Evolutionary conservation across 805 yeast species (phyloP), one percentile per base, ranked within the genome.

Genomic region (Saturnispora sanitii): DNA sequence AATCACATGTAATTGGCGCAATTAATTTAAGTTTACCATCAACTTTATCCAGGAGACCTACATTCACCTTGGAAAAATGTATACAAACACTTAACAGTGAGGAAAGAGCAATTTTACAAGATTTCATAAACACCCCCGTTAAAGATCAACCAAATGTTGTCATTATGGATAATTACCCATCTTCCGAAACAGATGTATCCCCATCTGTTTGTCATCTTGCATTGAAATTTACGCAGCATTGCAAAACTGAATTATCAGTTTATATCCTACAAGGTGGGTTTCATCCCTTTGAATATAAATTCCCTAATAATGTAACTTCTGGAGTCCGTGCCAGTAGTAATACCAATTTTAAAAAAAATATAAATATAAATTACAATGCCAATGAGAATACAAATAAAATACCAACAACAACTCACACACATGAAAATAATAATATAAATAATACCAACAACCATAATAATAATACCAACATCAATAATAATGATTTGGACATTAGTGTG

Each of bases 1-100:
- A 67, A 44, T 54, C 68, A 2, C 86, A 79, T 46, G 58, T 90
- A 11, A 52, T 50, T 4, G 65, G 71, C 32, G 73, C 96, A 1
- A 65, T 84, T 34, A 85, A 85, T 55, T 70, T 90, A 28, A 84
- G 94, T 57, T 62, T 88, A 12, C 96, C 97, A 2, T 81, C 95
- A n/a, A 88, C 96, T 0, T 65, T 88, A 32, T 63, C 88, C 47
- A 82, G 79, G 55, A 71, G 97, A 48, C 65, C 77, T 25, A 80
- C 79, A 40, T 88, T 83, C 52, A 76, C 77, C 3, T 64, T 88
- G 42, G 64, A 62, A 35, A 69, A 77, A 52, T 77, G 85, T 49
- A 61, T 82, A 19, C 74, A 71, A 38, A 77, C 83, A 23, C 59
- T 82, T 37, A 75, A 84, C 0, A 49, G 60, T 4, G 62, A 63